Evolutionary conservation across 2,329 filamentous ascomycete genomes (phyloP), one percentile per base, ranked within the genome.

Genomic region (Coccinonectria pachysandricola): DNA sequence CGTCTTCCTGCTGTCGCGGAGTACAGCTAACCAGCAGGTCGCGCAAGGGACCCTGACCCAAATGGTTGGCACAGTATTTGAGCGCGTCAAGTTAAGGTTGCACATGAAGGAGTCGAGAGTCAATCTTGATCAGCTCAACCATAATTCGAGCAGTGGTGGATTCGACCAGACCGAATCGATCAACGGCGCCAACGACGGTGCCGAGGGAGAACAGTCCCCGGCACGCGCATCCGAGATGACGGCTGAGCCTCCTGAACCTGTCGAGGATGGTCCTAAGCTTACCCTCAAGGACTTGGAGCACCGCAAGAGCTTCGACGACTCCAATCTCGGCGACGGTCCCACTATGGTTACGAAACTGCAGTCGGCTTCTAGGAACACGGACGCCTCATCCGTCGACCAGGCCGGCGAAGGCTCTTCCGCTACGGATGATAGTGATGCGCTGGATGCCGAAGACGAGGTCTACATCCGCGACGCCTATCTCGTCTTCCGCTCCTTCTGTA

Each of bases 11-110:
- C 74, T 96, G 26, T 96, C 88, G 40, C 86, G 91, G 50, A 94
- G 79, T 38, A 92, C 80, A 37, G 75, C 85, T 30, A 98, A 96
- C 52, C 91, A 98, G 62, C 87, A 94, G 54, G 84, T 96, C 25
- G 92, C 92, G 2, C 92, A 98, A 54, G 91, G 91, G 3, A 95
- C 91, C 4, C 63, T 98, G 48, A 94, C 88, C 4, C 91, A 98
- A 58, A 98, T 98, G 91, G 85, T 96, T 19, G 87, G 88, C 39
- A 96, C 88, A 2, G 91, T 98, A 3, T 98, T 98, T 46, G 91
- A 98, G 56, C 68, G 91, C 35, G 88, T 98, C 38, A 92, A 91
- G 60, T 72, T 73, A 1, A 71, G 91, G 27, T 61, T 98, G 35
- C 79, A 87, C 32, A 75, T 86, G 63, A 95, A 94, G 54, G 87